A percentile compares a stretch with the other conserved stretches of the same genome.
phyloP scores from a whole-genome alignment of 2,329 filamentous ascomycete genomes.

The Aspergillus sp. region DNA sequence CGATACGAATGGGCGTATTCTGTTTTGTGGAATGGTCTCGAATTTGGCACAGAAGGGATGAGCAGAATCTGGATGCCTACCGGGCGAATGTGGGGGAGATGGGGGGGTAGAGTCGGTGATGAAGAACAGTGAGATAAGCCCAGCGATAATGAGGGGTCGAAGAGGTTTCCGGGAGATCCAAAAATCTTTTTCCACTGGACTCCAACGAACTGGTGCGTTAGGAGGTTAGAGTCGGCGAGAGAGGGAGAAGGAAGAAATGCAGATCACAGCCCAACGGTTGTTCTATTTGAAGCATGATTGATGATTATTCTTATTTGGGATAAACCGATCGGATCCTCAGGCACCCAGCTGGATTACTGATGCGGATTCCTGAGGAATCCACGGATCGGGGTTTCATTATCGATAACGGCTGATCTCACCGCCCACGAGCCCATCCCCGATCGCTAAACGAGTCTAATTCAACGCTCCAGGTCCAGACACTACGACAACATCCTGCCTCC shows the following conservation, averaged over 20 bases:
- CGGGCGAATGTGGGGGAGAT: conserved; percentile 20
- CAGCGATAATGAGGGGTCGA: not conserved
- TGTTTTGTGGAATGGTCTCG: not conserved
- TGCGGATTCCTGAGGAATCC: not conserved
- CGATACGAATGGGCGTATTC: not conserved
- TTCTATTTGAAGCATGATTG: not conserved
- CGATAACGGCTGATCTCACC: conserved; percentile 12
- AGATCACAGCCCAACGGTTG: not conserved
- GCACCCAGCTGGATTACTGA: not conserved
- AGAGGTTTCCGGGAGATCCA: not conserved
- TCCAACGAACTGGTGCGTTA: not conserved
- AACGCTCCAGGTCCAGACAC: not conserved
- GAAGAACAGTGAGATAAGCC: conserved; percentile 3
- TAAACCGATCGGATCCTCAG: not conserved
- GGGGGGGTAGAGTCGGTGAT: conserved; percentile 1
- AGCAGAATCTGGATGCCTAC: conserved; percentile 17
- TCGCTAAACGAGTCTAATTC: conserved; percentile 12
- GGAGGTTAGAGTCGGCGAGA: not conserved
- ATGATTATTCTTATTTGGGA: not conserved
- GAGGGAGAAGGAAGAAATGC: not conserved
- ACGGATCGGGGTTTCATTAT: not conserved
- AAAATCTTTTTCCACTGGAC: not conserved
- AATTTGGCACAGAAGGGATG: not conserved
- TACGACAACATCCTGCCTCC: not conserved
- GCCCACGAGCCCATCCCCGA: conserved; percentile 12